A percentile compares a stretch with the other conserved stretches of the same genome.
These are phyloP conservation scores for Yamadazyma oceani DNA, from an alignment of 1,139 yeast species.

Conservation along the genomic window DNA sequence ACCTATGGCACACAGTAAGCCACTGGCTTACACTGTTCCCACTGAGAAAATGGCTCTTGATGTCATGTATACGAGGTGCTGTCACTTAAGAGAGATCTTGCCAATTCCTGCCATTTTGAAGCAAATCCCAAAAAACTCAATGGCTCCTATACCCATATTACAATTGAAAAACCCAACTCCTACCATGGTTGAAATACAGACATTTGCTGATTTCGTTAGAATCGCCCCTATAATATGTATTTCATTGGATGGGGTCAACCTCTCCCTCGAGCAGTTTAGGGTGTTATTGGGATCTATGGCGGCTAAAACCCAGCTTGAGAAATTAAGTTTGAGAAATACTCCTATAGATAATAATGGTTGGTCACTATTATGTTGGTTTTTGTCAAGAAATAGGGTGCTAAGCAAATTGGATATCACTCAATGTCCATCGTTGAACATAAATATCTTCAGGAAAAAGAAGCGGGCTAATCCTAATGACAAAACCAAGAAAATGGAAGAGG, in stretches of 20 bases:
- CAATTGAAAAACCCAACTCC: slow-evolving; percentile 74
- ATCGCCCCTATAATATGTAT: slow-evolving; percentile 71
- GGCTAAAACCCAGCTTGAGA: slow-evolving; percentile 60
- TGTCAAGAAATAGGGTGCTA: slow-evolving; percentile 58
- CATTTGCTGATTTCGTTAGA: slow-evolving; percentile 73
- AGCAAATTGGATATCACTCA: slow-evolving; percentile 67
- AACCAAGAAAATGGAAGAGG: slow-evolving; percentile 27
- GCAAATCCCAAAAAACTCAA: slow-evolving; percentile 68
- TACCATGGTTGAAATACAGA: slow-evolving; percentile 67
- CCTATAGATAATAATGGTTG: slow-evolving; percentile 70
- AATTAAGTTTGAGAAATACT: slow-evolving; percentile 69
- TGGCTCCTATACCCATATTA: slow-evolving; percentile 64
- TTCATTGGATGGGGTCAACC: slow-evolving; percentile 66
- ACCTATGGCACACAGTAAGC: slow-evolving; percentile 40
- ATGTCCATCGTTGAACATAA: slow-evolving; percentile 61
- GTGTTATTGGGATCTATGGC: slow-evolving; percentile 61
- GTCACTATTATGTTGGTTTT: slow-evolving; percentile 68
- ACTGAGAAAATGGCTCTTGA: slow-evolving; percentile 56
- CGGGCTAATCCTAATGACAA: slow-evolving; percentile 21
- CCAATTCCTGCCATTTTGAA: slow-evolving; percentile 77
- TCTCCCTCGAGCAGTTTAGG: slow-evolving; percentile 64
- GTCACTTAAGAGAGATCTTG: slow-evolving; percentile 69
- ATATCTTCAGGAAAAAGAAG: slow-evolving; percentile 49
- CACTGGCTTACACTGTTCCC: slow-evolving; percentile 31
- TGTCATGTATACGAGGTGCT: slow-evolving; percentile 69